Evolutionary conservation across 768 basidiomycete species (phyloP), one percentile per base, ranked within the genome.

Genomic region (Phylloporus sp.): DNA sequence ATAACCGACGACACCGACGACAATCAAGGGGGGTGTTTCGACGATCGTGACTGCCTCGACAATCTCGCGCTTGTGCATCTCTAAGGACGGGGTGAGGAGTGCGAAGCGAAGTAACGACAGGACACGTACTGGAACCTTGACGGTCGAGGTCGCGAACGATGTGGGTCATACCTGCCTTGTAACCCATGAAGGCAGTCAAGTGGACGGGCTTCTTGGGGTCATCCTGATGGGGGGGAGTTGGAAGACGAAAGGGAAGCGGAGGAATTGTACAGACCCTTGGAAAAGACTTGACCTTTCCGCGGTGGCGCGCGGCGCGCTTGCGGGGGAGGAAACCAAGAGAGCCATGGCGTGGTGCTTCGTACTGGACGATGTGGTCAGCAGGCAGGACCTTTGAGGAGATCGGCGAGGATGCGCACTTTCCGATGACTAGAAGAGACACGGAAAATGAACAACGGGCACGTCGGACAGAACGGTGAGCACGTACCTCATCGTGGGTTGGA

Each of bases 151-250:
- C 96, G 65, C 96, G 90, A 53, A 99, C 94, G 61, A 99, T 81
- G 69, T 99, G 96, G 72, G 93, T 97, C 95, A 98, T 98, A 62
- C 96, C 96, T 56, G 96, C 96, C 82, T 99, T 99, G 86, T 97
- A 99, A 60, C 95, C 96, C 84, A 99, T 82, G 68, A 87, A 76
- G 58, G 96, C 96, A 63, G 96, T 99, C 73, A 99, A 80, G 75
- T 99, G 96, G 51, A 95, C 92, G 47, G 90, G 92, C 73, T 96
- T 96, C 80, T 93, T 97, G 74, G 93, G 83, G 79, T 99, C 95
- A 83, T 99, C 96, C 95, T 96, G 58, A 38, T 46, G 39, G 18
- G 27, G 22, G 15, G 23, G 13, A 44, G 29, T 51, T 14, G 63
- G 49, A 24, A n/a, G 28, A 27, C 29, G 38, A n/a, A 39, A 29